Conservation (phyloP, 2,329 filamentous ascomycete species). For the Fusarium abutilonis region DNA sequence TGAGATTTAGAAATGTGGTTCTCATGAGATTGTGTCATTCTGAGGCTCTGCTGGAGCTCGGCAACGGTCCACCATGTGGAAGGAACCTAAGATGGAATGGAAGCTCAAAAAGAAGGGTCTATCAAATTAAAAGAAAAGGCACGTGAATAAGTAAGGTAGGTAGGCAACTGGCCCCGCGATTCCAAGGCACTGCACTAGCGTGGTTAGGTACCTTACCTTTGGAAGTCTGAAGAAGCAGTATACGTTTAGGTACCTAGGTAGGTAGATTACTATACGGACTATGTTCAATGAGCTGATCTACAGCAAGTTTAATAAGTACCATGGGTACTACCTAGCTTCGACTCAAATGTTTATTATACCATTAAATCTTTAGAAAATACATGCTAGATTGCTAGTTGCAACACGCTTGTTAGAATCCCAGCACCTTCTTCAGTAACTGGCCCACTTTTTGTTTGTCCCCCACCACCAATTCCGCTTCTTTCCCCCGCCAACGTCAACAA, state of each 20-base stretch:
- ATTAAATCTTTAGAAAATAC: too few relatives aligned
- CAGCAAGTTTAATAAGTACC: too few relatives aligned
- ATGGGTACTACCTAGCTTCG: too few relatives aligned
- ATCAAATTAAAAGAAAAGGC: slow-evolving; percentile 11
- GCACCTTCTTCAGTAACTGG: slow-evolving; percentile 10
- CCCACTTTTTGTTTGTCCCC: slow-evolving; percentile 40
- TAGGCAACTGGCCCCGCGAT: slow-evolving; percentile 30
- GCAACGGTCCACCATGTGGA: slow-evolving; percentile 6
- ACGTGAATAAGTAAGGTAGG: too few relatives aligned
- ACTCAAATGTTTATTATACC: too few relatives aligned
- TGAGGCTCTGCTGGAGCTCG: slow-evolving; percentile 4
- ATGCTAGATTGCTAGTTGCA: too few relatives aligned
- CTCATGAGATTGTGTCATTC: background rate
- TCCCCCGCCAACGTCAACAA: slow-evolving; percentile 41
- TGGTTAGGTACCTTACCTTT: too few relatives aligned
- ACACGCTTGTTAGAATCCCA: background rate
- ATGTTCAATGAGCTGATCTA: background rate
- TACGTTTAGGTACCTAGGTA: too few relatives aligned
- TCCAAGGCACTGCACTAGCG: background rate
- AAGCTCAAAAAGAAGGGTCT: slow-evolving; percentile 5
- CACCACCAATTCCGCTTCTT: slow-evolving; percentile 36
- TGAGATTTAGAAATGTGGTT: background rate
- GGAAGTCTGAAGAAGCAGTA: too few relatives aligned
- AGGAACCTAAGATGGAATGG: too few relatives aligned
- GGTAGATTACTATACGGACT: background rate